Conservation (phyloP, 2,329 filamentous ascomycete genomes). For the Ascochyta rabiei region DNA sequence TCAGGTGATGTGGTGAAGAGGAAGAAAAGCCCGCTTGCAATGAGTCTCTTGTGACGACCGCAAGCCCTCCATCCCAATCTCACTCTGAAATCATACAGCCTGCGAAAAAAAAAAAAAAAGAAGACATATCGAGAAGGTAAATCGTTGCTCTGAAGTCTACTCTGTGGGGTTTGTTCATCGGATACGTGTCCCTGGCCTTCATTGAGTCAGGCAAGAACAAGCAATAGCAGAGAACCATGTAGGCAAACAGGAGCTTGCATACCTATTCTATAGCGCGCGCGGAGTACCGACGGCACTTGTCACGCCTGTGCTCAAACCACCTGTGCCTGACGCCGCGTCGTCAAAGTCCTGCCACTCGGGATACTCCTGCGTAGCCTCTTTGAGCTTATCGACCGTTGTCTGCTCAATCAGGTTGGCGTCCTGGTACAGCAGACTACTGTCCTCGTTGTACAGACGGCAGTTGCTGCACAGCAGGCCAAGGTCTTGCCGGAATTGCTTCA, state of each 20-base stretch:
- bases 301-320: constrained; percentile 49
- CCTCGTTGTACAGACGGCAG: constrained; percentile 95
- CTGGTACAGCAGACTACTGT: constrained; percentile 86
- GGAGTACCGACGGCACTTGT: constrained; percentile 43
- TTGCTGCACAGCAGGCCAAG: constrained; percentile 86
- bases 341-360: constrained; percentile 65
- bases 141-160: not conserved
- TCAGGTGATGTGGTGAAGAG: not conserved
- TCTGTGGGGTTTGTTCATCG: not conserved
- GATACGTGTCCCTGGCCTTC: not conserved
- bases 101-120: not conserved
- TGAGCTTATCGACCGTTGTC: constrained; percentile 59
- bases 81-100: not conserved
- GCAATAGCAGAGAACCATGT: not conserved
- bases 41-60: no score
- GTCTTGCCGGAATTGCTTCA: constrained; percentile 82
- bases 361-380: constrained; percentile 59
- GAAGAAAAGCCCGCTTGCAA: constrained; percentile 19
- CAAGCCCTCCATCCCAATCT: no score
- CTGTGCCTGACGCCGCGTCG: constrained; percentile 56
- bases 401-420: constrained; percentile 90
- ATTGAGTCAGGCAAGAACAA: not conserved
- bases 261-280: constrained; percentile 25
- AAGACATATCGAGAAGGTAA: constrained; percentile 30
- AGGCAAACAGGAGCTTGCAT: not conserved